Evolutionary conservation across 1,139 yeast genomes (phyloP).

Genomic region (Diutina siamensis): DNA sequence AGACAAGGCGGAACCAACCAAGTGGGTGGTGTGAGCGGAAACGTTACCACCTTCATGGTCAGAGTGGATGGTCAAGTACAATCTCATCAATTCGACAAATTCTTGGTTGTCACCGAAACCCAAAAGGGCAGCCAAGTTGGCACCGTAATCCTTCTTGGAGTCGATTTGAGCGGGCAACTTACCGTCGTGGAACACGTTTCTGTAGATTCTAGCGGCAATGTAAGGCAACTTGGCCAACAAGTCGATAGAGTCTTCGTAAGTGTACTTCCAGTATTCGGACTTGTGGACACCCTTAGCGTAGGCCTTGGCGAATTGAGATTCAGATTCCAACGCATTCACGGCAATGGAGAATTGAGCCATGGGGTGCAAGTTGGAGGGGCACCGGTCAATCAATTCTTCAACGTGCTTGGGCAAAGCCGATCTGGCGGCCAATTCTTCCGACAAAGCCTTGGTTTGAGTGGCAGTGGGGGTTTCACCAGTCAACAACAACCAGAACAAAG

Average conservation of each 20-base stretch:
- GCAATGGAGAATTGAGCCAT: conserved; percentile 97
- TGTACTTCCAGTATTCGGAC: conserved; percentile 84
- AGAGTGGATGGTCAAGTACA: conserved; percentile 89
- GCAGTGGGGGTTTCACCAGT: conserved; percentile 83
- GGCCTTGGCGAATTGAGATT: conserved; percentile 83
- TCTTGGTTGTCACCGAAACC: conserved; percentile 75
- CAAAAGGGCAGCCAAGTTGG: conserved; percentile 74
- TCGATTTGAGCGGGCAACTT: conserved; percentile 35
- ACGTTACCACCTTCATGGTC: conserved; percentile 99
- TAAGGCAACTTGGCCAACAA: conserved; percentile 86
- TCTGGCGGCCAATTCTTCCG: conserved; percentile 78
- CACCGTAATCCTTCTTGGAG: conserved; percentile 57
- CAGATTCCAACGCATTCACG: conserved; percentile 81
- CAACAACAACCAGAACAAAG: conserved; percentile 82
- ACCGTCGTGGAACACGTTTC: conserved; percentile 82
- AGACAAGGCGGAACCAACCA: conserved; percentile 91
- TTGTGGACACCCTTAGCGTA: conserved; percentile 84
- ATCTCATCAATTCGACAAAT: conserved; percentile 83
- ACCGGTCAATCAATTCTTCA: conserved; percentile 66
- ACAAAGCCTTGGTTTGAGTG: conserved; percentile 63
- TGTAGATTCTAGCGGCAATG: conserved; percentile 89
- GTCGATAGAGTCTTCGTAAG: conserved; percentile 82
- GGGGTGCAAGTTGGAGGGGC: conserved; percentile 86
- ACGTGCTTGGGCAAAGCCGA: conserved; percentile 80
- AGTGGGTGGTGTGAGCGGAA: conserved; percentile 93